phyloP scores from a whole-genome alignment of 2,329 filamentous ascomycete species.

The Polychaeton citri region DNA sequence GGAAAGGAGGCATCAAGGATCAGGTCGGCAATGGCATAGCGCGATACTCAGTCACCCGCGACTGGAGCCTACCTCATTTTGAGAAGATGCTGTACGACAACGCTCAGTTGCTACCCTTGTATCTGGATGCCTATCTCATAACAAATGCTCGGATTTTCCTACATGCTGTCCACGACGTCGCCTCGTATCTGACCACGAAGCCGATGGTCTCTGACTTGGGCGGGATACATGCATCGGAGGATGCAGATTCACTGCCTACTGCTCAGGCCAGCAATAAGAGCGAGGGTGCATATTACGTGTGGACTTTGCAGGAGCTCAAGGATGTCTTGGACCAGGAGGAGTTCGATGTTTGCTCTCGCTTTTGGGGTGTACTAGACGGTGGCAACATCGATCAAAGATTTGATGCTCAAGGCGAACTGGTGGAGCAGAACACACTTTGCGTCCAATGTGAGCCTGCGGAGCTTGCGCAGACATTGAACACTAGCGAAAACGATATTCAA shows the following conservation, averaged over 20 bases:
- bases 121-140: slow-evolving; percentile 71
- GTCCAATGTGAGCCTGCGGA: slow-evolving; percentile 54
- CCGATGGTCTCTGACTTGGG: slow-evolving; percentile 56
- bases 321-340: slow-evolving; percentile 56
- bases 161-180: slow-evolving; percentile 66
- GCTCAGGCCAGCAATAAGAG: slow-evolving; percentile 67
- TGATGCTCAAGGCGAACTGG: slow-evolving; percentile 86
- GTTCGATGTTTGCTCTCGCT: slow-evolving; percentile 61
- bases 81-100: slow-evolving; percentile 97
- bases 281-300: slow-evolving; percentile 89
- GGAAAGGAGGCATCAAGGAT: slow-evolving; percentile 56
- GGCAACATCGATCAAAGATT: slow-evolving; percentile 75
- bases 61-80: slow-evolving; percentile 93
- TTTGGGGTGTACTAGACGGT: slow-evolving; percentile 72
- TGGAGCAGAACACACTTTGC: slow-evolving; percentile 80
- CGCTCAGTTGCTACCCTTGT: slow-evolving; percentile 68
- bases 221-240: slow-evolving; percentile 77
- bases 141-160: slow-evolving; percentile 58
- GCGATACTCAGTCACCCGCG: slow-evolving; percentile 75
- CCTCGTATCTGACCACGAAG: slow-evolving; percentile 65
- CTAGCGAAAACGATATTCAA: slow-evolving; percentile 55
- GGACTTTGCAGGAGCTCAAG: slow-evolving; percentile 79
- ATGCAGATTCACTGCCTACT: slow-evolving; percentile 69
- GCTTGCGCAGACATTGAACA: slow-evolving; percentile 61
- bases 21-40: slow-evolving; percentile 68